Evolutionary conservation across 75 land plant species (phyloP), one percentile per base, ranked within the genome.

Genomic region (Chamaecyparis obtusa): DNA sequence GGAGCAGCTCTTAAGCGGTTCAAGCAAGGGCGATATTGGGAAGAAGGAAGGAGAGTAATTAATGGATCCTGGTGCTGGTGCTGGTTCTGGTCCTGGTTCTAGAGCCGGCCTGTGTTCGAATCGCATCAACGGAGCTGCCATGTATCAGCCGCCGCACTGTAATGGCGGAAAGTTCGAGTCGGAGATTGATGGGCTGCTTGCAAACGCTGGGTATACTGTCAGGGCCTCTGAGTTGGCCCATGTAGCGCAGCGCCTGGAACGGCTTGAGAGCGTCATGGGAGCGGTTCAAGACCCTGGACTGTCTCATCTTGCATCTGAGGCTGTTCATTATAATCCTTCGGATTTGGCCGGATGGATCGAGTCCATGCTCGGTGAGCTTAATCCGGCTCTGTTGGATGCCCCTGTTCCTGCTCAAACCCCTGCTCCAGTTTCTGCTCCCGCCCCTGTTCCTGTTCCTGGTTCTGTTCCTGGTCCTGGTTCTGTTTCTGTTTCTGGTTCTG

Each of bases 271-370:
- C 71, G 88, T 86, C 11, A 88, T 93, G 88, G 86, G 82, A 44
- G 84, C 88, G 37, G 87, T 85, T 43, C 88, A 87, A 6, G 88
- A 87, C 5, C 86, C 89, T 21, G 93, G 86, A 17, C 36, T 88
- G n/a, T 90, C 90, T 10, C 88, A 87, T 35, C 88, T 87, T 14
- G 86, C 92, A 27, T 91, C 90, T 24, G 95, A 92, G 0, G 83
- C 97, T 9, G 97, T 93, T 10, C 94, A 93, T 81, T 92, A 92
- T 88, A 93, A 94, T 81, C 96, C 97, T 13, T 92, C 96, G 3
- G 96, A 97, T 88, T 84, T 97, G 35, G 91, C 93, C 24, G 90
- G 92, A 3, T 97, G 96, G 97, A 85, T 97, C 85, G 93, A 95
- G 51, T 90, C 90, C 87, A 94, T 97, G 94, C 88, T 97, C 81